Evolutionary conservation across 768 basidiomycete species (phyloP), one percentile per base, ranked within the genome.

Genomic region (Amanita thiersii): DNA sequence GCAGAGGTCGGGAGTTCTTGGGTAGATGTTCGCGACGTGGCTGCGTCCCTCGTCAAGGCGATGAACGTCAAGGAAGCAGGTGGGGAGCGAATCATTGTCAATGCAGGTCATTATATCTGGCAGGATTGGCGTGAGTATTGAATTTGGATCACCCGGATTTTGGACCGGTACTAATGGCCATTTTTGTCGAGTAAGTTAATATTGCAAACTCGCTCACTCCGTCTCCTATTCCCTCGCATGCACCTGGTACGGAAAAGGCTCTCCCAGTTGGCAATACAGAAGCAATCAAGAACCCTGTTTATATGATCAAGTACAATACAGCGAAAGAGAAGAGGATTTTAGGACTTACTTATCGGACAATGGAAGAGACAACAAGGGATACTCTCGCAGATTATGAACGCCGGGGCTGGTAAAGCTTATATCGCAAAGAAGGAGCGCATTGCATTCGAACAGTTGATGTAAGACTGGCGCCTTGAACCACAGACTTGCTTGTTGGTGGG

Each of bases 81-180:
- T 2, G 74, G 74, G 1, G 64, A 83, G 43, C 63, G 83, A 25
- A 69, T 83, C 51, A 66, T 84, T 51, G 47, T 75, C 29, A 58
- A 56, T n/a, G 52, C n/a, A n/a, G n/a, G n/a, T n/a, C 53, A 6
- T 59, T 39, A 39, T 46, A 50, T 14, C n/a, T 65, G 62, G 62
- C 63, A 67, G 38, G 62, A 65, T 12, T 65, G 60, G 60, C 20
- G 59, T 63, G 52, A 37, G 61, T 53, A 18, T 9, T 28, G 18
- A 10, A 5, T 8, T 29, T 31, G 21, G 14, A n/a, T n/a, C n/a
- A n/a, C n/a, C n/a, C n/a, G n/a, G n/a, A 15, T 18, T 18, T 5
- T 11, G 15, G 15, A 6, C 28, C n/a, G 5, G n/a, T 7, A 15
- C 31, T 39, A 6, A 46, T 12, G 21, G n/a, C 18, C 11, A 6